phyloP scores from a whole-genome alignment of 2,329 filamentous ascomycete genomes.

The Verticillium zaregamsianum region DNA sequence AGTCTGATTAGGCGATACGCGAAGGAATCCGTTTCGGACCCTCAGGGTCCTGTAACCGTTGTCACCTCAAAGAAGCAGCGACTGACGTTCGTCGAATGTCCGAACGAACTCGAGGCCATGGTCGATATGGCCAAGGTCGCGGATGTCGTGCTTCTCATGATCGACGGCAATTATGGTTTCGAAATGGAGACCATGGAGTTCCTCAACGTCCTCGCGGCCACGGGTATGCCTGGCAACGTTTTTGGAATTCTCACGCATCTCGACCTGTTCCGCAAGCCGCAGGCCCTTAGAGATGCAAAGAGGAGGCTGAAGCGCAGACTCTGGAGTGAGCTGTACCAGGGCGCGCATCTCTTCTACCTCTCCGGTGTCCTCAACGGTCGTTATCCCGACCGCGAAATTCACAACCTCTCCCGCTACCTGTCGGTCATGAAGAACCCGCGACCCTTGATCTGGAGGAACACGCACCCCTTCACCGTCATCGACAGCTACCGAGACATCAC shows the following conservation, averaged over 20 bases:
- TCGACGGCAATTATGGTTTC: constrained; percentile 97
- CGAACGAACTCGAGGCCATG: constrained; percentile 95
- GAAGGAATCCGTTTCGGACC: constrained; percentile 88
- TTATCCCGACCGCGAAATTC: constrained; percentile 93
- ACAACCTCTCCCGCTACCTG: constrained; percentile 91
- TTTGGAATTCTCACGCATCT: constrained; percentile 96
- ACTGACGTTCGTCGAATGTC: constrained; percentile 93
- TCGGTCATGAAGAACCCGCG: constrained; percentile 99
- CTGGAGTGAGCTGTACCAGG: constrained; percentile 96
- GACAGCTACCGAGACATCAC: constrained; percentile 96
- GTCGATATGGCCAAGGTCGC: constrained; percentile 96
- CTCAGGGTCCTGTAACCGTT: constrained; percentile 88
- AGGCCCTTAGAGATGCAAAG: constrained; percentile 87
- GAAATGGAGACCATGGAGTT: constrained; percentile 99
- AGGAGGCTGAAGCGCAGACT: constrained; percentile 93
- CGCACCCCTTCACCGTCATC: constrained; percentile 88
- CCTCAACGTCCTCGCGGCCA: constrained; percentile 85
- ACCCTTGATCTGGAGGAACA: constrained; percentile 94
- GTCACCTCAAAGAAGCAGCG: constrained; percentile 95
- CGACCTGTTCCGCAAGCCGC: constrained; percentile 91
- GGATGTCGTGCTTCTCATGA: constrained; percentile 95
- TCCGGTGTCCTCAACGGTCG: constrained; percentile 95
- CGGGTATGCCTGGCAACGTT: constrained; percentile 97
- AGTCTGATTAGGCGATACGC: constrained; percentile 91
- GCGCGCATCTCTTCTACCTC: constrained; percentile 94